Base-by-base conservation (phyloP, 257 asterid genomes). In the Salvia miltiorrhiza region DNA sequence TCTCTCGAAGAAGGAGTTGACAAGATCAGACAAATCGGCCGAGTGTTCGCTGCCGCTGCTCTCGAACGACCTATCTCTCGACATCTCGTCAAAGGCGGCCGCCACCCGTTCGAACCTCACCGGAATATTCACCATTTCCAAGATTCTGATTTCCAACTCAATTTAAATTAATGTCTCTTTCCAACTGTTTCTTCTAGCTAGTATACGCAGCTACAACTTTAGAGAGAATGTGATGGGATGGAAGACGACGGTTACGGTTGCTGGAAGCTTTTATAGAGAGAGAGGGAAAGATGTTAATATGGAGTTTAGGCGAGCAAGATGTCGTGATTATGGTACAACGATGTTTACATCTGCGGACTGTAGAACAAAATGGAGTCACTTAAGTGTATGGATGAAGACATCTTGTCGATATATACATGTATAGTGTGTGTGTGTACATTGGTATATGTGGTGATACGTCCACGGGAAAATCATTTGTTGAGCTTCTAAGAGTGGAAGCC, bases 31-130 rank as follows among this genome's bases (percentile, higher is more conserved):
- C 52, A 88, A 72, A 71, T 85, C 90, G 32, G 83, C 77, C 1
- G 93, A 87, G 76, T 91, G 84, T 63, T 91, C 96, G 83, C 96
- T 87, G 50, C 96, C 96, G 84, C 96, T 92, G 83, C 92, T 87
- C 64, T 82, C 90, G 66, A 75, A 82, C 1, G 84, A 71, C 76
- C 83, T 67, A 1, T 41, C 73, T 55, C 73, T 73, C 20, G 85
- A 84, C 78, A 76, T 89, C 77, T 86, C 88, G 48, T 86, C 84
- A 72, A 92, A 91, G 0, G 81, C 93, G 6, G 81, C 96, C 3
- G 85, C 90, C 13, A 83, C 73, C 64, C 93, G 70, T 26, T 80
- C 76, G 80, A 86, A 87, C 67, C 61, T 83, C 73, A 78, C 83
- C 35, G 86, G 86, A 37, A 81, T 77, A 17, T 64, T 82, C 67